Evolutionary conservation across 768 basidiomycete genomes (phyloP).

Genomic region (Mycena rebaudengoi): DNA sequence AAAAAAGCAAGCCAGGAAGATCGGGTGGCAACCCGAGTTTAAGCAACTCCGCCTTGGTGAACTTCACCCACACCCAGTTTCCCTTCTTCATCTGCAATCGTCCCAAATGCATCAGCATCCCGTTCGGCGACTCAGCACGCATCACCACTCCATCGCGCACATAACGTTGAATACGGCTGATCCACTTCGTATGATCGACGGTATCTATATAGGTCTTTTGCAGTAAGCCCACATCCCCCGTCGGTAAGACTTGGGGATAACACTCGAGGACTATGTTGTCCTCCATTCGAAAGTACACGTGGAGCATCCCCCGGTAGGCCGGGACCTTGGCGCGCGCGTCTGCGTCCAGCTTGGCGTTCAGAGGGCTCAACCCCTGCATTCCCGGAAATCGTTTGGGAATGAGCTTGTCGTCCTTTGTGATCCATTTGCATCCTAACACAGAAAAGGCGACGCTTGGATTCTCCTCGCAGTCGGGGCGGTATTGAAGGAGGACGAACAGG

Average conservation of each 20-base stretch:
- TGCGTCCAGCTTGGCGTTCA: neutral
- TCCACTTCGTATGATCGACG: constrained; percentile 13
- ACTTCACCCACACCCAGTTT: constrained; percentile 23
- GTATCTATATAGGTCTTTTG: neutral
- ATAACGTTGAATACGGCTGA: constrained; percentile 6
- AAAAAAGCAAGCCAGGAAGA: constrained; percentile 9
- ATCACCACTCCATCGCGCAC: constrained; percentile 22
- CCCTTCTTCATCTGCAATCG: constrained; percentile 15
- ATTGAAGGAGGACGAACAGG: neutral
- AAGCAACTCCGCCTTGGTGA: constrained; percentile 1
- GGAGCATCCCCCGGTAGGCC: constrained; percentile 1
- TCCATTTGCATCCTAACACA: neutral
- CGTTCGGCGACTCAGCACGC: neutral
- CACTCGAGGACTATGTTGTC: constrained; percentile 6
- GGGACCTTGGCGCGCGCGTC: neutral
- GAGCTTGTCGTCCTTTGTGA: neutral
- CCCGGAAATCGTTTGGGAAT: neutral
- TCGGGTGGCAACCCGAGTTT: constrained; percentile 10
- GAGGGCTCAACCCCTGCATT: neutral
- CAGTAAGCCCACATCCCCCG: neutral
- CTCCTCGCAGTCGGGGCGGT: constrained; percentile 19
- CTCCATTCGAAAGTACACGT: constrained; percentile 17
- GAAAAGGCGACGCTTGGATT: constrained; percentile 14
- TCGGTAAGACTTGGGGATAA: neutral
- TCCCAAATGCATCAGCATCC: constrained; percentile 11